These are phyloP conservation scores for Oropetium thomaeum DNA, from an alignment of 176 grass and related monocot species.

Conservation along the genomic window DNA sequence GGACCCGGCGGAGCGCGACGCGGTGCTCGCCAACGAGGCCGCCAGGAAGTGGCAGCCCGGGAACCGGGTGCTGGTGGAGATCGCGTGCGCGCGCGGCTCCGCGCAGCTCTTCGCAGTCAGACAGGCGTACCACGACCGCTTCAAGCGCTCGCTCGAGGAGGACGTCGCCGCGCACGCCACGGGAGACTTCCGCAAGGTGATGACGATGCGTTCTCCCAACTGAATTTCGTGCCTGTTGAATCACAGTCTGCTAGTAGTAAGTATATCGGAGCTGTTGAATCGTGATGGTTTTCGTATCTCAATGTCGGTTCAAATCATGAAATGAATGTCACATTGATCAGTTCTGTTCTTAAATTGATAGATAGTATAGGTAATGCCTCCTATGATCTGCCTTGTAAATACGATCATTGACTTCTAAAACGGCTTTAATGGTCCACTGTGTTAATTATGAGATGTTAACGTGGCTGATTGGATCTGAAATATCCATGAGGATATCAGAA, in stretches of 20 bases:
- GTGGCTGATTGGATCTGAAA: constrained; percentile 4
- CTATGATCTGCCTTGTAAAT: not conserved
- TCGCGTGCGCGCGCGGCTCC: constrained; percentile 60
- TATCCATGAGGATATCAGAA: not conserved
- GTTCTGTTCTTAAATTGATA: not conserved
- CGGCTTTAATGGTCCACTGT: not conserved
- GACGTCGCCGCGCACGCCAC: constrained; percentile 70
- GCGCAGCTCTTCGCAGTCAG: constrained; percentile 58
- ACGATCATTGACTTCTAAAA: not conserved
- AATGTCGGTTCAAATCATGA: not conserved
- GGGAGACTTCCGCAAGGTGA: constrained; percentile 87
- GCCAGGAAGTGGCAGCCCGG: constrained; percentile 67
- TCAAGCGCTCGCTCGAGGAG: constrained; percentile 92
- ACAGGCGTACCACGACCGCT: constrained; percentile 71
- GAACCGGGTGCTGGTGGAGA: constrained; percentile 80
- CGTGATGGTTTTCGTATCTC: not conserved
- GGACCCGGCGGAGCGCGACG: constrained; percentile 79
- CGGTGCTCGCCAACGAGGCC: constrained; percentile 74
- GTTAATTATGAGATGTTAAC: not conserved
- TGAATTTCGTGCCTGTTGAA: not conserved
- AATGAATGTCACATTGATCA: not conserved
- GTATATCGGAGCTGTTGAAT: not conserved
- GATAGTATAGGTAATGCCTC: not conserved
- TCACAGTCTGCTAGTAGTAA: too few relatives aligned
- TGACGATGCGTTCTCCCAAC: not conserved